Base-by-base conservation (phyloP, 495 filamentous ascomycete species). In the Rhypophila decipiens region DNA sequence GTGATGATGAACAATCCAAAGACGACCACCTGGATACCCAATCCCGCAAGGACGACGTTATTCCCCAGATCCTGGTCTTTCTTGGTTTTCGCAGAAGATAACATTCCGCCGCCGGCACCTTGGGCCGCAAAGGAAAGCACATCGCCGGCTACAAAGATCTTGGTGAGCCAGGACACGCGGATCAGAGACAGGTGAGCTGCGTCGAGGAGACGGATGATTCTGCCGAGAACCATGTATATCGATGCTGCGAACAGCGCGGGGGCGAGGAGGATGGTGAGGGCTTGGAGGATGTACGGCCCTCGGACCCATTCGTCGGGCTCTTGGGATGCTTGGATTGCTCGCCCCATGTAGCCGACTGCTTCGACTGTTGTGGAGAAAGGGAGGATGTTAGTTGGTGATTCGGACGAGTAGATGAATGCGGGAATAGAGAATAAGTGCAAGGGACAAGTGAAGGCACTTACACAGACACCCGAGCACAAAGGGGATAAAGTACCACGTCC, bases 401-500 rank as follows among this genome's bases (percentile, higher is more conserved):
- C 7, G 11, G 9, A n/a, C 35, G 5, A 15, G 35, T 5, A 37
- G 18, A 9, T 23, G 10, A 35, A 11, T 15, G 42, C n/a, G 9
- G 1, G 1, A 11, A 7, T 19, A 5, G 12, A 17, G 29, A 21
- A 20, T 4, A 13, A 11, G 13, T 7, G n/a, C 11, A 2, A 12
- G 12, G 31, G 17, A 22, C 1, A 15, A 5, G 36, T n/a, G 13
- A 37, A 68, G 18, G 9, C 29, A 68, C 73, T 51, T 68, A 83
- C 79, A 80, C 12, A 73, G 39, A 20, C 76, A 72, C 9, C 80
- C 82, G 23, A 84, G 56, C 5, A 79, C 23, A 21, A 85, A 71
- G 0, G 83, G 73, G 7, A 76, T 73, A 39, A 85, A 79, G 58
- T 79, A 85, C 76, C 76, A 85, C 7, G 71, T 75, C 49, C 67